Evolutionary conservation across 2,329 filamentous ascomycete species (phyloP).

Genomic region (Calonectria fujianensis): DNA sequence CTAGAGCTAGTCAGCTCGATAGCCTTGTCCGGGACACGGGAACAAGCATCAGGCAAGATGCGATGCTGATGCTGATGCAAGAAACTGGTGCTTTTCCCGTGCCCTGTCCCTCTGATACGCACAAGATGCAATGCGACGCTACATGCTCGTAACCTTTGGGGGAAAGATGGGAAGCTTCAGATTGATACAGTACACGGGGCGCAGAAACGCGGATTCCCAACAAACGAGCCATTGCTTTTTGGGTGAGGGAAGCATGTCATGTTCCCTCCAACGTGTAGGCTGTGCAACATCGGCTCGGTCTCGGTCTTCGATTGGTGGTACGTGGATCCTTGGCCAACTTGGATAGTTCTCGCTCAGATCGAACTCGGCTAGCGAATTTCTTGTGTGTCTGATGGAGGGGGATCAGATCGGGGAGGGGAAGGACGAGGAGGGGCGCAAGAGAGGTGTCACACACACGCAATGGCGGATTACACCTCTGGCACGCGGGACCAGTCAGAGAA

Average conservation of each 20-base stretch:
- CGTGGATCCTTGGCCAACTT: constrained; percentile 4
- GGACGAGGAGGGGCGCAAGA: background rate
- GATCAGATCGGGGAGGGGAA: constrained; percentile 18
- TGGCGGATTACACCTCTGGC: constrained; percentile 8
- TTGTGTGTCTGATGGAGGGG: constrained; percentile 14
- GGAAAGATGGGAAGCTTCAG: background rate
- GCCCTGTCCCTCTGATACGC: constrained; percentile 28
- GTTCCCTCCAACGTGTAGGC: constrained; percentile 10
- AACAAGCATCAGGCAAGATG: constrained; percentile 32
- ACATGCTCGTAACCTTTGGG: constrained; percentile 8
- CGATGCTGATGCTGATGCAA: constrained; percentile 30
- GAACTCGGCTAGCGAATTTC: constrained; percentile 24
- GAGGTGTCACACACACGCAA: constrained; percentile 19
- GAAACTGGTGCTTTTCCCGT: constrained; percentile 32
- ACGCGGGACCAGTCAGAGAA: constrained; percentile 20
- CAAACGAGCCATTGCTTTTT: constrained; percentile 15
- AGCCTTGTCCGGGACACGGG: constrained; percentile 2
- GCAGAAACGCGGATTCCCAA: constrained; percentile 29
- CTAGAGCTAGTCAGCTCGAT: constrained; percentile 9
- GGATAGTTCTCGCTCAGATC: constrained; percentile 18
- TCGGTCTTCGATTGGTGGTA: constrained; percentile 9
- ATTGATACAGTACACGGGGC: constrained; percentile 24
- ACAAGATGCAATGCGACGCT: constrained; percentile 36
- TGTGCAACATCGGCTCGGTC: constrained; percentile 19
- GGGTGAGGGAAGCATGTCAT: constrained; percentile 8